Evolutionary conservation across 75 land plant species (phyloP), one percentile per base, ranked within the genome.

Genomic region (Pinus taeda): DNA sequence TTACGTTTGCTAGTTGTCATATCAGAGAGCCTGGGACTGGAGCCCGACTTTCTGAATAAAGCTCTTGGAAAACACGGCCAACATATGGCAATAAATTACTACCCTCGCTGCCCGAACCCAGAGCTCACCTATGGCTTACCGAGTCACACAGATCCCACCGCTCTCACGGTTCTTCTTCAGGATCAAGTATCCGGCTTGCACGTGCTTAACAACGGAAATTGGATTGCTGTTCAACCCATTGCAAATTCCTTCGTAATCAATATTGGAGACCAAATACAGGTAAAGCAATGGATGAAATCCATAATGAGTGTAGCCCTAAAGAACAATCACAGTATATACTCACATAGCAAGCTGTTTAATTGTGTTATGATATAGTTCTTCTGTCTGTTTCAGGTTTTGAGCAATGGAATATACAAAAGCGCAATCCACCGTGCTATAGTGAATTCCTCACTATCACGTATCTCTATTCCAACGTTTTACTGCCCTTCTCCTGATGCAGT

Each of bases 391-490:
- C 76, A 91, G 91, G 89, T 87, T 20, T 11, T 89, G n/a, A 91
- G 93, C 78, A 91, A 91, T 75, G 90, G 89, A 14, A 74, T 21
- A 15, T 91, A 91, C 77, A 84, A 79, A 70, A 91, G 89, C 37
- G 84, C 81, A 9, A 80, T 82, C 83, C 93, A 91, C 29, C 58
- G 93, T 26, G 26, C 26, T 26, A 26, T 26, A 26, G 26, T 26
- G 26, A 26, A 26, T 26, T 26, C 26, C 26, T 26, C 26, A 26
- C 0, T 26, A 26, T 26, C 26, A 26, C 26, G 26, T 26, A 26
- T 26, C 26, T 26, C 26, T 26, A 26, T 26, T 82, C 83, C 93
- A 91, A 21, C 58, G 93, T 2, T 33, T 33, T 33, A 33, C 26
- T 26, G 26, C 26, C 26, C 26, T 26, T 33, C 1, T 33, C 2